Conservation (phyloP, 495 filamentous ascomycete species). For the Parathielavia appendiculata region DNA sequence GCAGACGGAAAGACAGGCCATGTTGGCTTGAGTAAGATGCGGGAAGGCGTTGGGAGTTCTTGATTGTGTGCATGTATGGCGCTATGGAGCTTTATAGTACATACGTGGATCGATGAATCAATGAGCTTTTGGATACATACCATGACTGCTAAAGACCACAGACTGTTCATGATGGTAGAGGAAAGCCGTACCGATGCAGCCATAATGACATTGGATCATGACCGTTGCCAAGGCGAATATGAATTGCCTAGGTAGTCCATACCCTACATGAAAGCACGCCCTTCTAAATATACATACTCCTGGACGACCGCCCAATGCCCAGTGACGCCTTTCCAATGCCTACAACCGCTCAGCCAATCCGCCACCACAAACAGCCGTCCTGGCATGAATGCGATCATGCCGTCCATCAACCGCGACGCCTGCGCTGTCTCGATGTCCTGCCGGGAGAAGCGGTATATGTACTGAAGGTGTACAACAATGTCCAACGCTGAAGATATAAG, state of each 20-base stretch:
- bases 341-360: conserved; percentile 2
- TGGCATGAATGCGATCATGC: background rate
- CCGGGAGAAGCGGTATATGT: background rate
- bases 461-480: background rate
- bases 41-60: background rate
- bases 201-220: background rate
- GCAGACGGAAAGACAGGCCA: conserved; percentile 38
- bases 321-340: conserved; percentile 12
- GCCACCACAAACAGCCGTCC: background rate
- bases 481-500: background rate
- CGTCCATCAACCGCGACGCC: background rate
- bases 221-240: background rate
- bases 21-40: conserved; percentile 38
- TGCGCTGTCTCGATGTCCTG: too few relatives aligned
- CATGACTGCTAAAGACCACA: background rate
- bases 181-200: background rate
- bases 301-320: conserved; percentile 7
- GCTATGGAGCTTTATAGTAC: background rate
- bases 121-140: background rate
- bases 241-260: background rate
- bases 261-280: background rate
- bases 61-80: conserved; percentile 9
- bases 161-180: background rate
- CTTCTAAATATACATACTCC: background rate
- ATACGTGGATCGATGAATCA: background rate